Percentiles rank a stretch among this genome's conserved stretches.
phyloP scores from a whole-genome alignment of 2,329 filamentous ascomycete genomes.

The Nothopassalora personata region DNA sequence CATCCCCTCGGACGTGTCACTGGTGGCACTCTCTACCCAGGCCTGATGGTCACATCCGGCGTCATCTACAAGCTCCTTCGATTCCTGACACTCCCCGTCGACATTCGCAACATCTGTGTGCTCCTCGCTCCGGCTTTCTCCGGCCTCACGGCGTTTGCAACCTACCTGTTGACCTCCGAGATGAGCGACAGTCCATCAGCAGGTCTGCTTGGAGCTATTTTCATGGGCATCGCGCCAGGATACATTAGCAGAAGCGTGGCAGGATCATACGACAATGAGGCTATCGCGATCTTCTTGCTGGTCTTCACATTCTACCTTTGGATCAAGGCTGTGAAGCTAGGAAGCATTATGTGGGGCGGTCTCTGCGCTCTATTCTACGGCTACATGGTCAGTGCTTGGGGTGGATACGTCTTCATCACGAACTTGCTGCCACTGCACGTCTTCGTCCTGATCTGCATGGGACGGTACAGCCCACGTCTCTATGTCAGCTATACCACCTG shows the following conservation, averaged over 20 bases:
- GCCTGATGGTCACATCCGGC: slow-evolving; percentile 98
- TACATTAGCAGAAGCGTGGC: slow-evolving; percentile 98
- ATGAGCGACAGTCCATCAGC: slow-evolving; percentile 95
- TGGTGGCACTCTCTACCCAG: slow-evolving; percentile 96
- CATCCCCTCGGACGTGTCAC: slow-evolving; percentile 97
- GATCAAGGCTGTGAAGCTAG: slow-evolving; percentile 97
- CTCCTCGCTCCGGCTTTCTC: slow-evolving; percentile 92
- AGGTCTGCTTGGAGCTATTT: slow-evolving; percentile 84
- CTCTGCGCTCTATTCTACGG: slow-evolving; percentile 94
- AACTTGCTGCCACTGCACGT: slow-evolving; percentile 91
- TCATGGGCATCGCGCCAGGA: slow-evolving; percentile 96
- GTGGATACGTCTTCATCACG: slow-evolving; percentile 99
- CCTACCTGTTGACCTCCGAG: slow-evolving; percentile 93
- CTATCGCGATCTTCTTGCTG: slow-evolving; percentile 96
- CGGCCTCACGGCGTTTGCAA: slow-evolving; percentile 83
- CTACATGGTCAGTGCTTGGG: slow-evolving; percentile 99
- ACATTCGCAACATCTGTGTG: slow-evolving; percentile 98
- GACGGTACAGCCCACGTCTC: slow-evolving; percentile 84
- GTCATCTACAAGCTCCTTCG: slow-evolving; percentile 92
- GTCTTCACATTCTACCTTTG: slow-evolving; percentile 98
- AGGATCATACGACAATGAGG: slow-evolving; percentile 98
- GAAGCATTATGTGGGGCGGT: slow-evolving; percentile 94
- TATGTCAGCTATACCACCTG: slow-evolving; percentile 98
- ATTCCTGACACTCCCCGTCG: slow-evolving; percentile 82
- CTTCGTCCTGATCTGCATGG: slow-evolving; percentile 94